Percentiles rank a stretch among this genome's conserved stretches.
Evolutionary conservation across 1,284 basidiomycete species (phyloP).

Genomic region (Trametes pubescens): DNA sequence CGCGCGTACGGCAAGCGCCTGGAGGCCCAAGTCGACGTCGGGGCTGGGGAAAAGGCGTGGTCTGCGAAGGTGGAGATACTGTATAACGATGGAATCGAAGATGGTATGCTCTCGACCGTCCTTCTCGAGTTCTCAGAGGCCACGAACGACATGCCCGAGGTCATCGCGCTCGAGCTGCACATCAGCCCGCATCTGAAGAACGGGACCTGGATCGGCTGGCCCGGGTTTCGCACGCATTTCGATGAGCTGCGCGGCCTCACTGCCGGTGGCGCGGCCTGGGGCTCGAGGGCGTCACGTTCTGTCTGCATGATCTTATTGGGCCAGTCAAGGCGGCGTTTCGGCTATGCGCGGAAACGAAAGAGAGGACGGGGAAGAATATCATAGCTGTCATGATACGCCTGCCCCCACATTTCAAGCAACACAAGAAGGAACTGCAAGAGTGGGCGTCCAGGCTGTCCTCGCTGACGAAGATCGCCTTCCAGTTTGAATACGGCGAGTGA

Average conservation of each 20-base stretch:
- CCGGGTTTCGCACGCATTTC: background rate
- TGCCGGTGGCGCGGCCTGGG: background rate
- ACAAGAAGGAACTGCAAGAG: background rate
- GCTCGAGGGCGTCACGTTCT: background rate
- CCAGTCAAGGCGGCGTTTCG: background rate
- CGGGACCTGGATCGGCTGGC: background rate
- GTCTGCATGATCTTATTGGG: background rate
- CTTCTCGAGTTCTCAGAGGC: background rate
- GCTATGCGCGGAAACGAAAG: background rate
- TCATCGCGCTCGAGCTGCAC: conserved; percentile 7
- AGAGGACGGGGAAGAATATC: background rate
- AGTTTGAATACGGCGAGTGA: background rate
- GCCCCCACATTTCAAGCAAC: too few relatives aligned
- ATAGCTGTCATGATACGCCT: background rate
- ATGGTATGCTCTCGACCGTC: too few relatives aligned
- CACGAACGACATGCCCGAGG: background rate
- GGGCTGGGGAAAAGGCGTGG: background rate
- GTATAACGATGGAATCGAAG: too few relatives aligned
- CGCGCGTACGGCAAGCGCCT: too few relatives aligned
- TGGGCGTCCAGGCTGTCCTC: background rate
- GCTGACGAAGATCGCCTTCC: background rate
- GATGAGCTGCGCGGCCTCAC: background rate
- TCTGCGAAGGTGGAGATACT: background rate
- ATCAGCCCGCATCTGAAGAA: background rate
- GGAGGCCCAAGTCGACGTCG: too few relatives aligned